Evolutionary conservation across 2,329 filamentous ascomycete genomes (phyloP), one percentile per base, ranked within the genome.

Genomic region (Dichotomopilus funicola): DNA sequence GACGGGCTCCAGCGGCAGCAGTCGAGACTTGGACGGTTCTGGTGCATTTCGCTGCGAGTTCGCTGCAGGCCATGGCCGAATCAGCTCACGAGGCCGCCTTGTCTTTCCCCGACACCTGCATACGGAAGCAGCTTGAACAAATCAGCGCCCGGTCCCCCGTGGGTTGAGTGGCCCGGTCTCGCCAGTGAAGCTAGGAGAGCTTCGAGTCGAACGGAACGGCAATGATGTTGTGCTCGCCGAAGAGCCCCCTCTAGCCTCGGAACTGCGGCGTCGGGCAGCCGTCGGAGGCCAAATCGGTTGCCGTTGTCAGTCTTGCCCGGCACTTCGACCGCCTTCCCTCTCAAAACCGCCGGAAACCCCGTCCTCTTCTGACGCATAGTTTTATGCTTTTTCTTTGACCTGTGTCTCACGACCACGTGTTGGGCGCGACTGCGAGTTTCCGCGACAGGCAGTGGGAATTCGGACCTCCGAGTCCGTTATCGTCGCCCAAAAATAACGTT

Each of bases 101-200:
- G 9, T 40, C 9, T 12, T 40, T 40, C 9, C 12, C 12, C 9
- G 9, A 9, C 37, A 38, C 37, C 37, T 40, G 13, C 50, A 52
- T 3, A 31, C 8, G 50, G 56, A 55, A 52, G 49, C 45, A 54
- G 31, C 55, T 40, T 38, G 42, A 45, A 43, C 63, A 59, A 64
- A 64, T 64, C 57, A 60, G 40, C 47, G 13, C 19, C 43, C 47
- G 12, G 9, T 27, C 19, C 19, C 12, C 34, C 3, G 8, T 27
- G n/a, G 11, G 13, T 2, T 37, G 35, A 35, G 12, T n/a, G 19
- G n/a, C 42, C 38, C 12, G 31, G 27, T 27, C 8, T 44, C 49
- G 12, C 49, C 40, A 35, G 38, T 11, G 31, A 43, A 27, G 40
- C 49, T 27, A 27, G 19, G 19, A 19, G 12, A 19, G 40, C n/a